Evolutionary conservation across 2,329 filamentous ascomycete species (phyloP).

Genomic region (Rhexocercosporidium sp.): DNA sequence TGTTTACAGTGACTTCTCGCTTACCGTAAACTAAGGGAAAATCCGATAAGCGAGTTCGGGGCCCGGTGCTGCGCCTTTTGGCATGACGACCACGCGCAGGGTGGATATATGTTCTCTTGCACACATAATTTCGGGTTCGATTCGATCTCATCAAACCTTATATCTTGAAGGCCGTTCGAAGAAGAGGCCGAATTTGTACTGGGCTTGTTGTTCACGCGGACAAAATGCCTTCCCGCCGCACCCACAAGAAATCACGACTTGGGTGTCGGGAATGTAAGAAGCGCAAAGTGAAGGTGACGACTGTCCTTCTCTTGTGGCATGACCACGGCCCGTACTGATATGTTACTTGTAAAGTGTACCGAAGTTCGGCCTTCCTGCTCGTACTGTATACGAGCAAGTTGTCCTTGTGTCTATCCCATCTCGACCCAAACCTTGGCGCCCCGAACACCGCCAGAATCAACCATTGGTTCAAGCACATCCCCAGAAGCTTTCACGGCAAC

Average conservation of each 20-base stretch:
- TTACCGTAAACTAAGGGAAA: background rate
- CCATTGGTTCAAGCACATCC: background rate
- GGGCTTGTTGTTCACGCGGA: too few relatives aligned
- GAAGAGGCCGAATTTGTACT: background rate
- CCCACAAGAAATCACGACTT: conserved; percentile 9
- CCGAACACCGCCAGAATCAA: background rate
- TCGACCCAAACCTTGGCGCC: background rate
- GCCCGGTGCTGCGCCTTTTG: background rate
- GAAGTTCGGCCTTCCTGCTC: background rate
- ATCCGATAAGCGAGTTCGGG: background rate
- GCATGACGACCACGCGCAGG: background rate
- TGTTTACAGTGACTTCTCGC: conserved; percentile 7
- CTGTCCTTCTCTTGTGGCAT: too few relatives aligned
- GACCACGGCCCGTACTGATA: background rate
- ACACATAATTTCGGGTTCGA: background rate
- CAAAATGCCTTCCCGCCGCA: conserved; percentile 1
- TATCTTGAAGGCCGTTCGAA: background rate
- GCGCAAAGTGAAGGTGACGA: conserved; percentile 6
- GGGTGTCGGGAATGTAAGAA: conserved; percentile 10
- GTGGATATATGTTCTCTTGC: background rate
- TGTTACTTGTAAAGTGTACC: background rate
- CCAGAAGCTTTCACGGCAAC: background rate
- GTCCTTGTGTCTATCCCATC: conserved; percentile 1
- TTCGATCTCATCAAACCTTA: background rate
- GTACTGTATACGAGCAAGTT: conserved; percentile 3